These are phyloP conservation scores for Takakia lepidozioides DNA, from an alignment of 225 moss, liverwort and hornwort genomes.

Conservation along the genomic window DNA sequence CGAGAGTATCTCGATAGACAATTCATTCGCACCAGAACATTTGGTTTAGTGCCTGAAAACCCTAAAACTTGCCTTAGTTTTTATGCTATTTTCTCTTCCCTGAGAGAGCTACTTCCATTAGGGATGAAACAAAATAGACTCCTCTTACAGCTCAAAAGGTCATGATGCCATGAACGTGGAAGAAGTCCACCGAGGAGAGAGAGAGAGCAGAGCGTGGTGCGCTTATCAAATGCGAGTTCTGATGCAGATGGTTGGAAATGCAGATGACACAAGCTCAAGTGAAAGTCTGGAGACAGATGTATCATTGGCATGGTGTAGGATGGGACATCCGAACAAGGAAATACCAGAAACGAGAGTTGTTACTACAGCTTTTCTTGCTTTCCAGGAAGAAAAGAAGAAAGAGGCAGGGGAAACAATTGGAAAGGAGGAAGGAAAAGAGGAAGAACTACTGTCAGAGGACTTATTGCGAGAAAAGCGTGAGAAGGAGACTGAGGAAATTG, in stretches of 20 bases:
- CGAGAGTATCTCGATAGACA: conserved; percentile 23
- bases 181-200: too few relatives aligned
- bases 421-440: too few relatives aligned
- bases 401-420: too few relatives aligned
- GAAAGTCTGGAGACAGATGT: conserved; percentile 12
- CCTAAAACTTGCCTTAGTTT: too few relatives aligned
- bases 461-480: conserved; percentile 17
- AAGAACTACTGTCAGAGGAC: background rate
- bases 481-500: conserved; percentile 9
- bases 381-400: conserved; percentile 8
- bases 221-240: too few relatives aligned
- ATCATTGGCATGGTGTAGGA: conserved; percentile 16
- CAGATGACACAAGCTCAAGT: conserved; percentile 17
- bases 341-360: conserved; percentile 1
- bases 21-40: conserved; percentile 16
- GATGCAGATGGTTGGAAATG: too few relatives aligned
- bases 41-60: conserved; percentile 19
- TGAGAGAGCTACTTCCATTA: too few relatives aligned
- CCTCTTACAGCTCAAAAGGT: too few relatives aligned
- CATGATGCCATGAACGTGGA: too few relatives aligned
- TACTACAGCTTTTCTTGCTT: conserved; percentile 16
- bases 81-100: too few relatives aligned
- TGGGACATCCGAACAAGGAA: conserved; percentile 2
- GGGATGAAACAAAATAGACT: too few relatives aligned
- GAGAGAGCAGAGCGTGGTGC: too few relatives aligned